Base-by-base conservation (phyloP, 2,329 filamentous ascomycete species). In the Diaporthe citrichinensis region DNA sequence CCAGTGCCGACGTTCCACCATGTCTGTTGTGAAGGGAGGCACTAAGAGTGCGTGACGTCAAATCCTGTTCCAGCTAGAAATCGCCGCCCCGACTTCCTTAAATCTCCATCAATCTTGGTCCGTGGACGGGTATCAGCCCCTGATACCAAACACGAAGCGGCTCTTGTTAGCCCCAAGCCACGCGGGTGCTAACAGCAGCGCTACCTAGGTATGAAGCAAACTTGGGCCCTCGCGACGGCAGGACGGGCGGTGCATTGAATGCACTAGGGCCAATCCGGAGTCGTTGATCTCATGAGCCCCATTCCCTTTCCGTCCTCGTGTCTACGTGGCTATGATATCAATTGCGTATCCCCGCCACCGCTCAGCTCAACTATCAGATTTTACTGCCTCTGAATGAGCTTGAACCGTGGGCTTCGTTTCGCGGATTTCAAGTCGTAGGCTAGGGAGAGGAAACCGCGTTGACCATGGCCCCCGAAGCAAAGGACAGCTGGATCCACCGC, bases 201-300 rank as follows among this genome's bases (percentile, higher is more conserved):
- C 59, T 65, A n/a, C n/a, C n/a, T n/a, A n/a, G n/a, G n/a, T n/a
- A 65, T 34, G 39, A 15, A 17, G 28, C 59, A 31, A 34, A 34
- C 39, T 17, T 44, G 39, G 17, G 25, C 59, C 25, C 28, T 31
- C 39, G 28, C 5, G 39, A 23, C 31, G 31, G 31, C 31, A 31
- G 31, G 31, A 31, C n/a, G 25, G 39, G 20, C 17, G 25, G 17
- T 46, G 25, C 39, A 36, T 65, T 31, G 15, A 65, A 46, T 31
- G 17, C 39, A 46, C 39, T 65, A 65, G 25, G 59, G 39, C 59
- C 17, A 46, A 65, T 65, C 39, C 39, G 59, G 39, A 65, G 59
- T 65, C n/a, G 59, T 46, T 65, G 59, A 65, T 65, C 39, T 65
- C 39, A 65, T 65, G 39, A 39, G 41, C 59, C 1, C 20, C 59